Percentiles rank a stretch among this genome's conserved stretches.
These are phyloP conservation scores for Pseudocercospora crystallina DNA, from an alignment of 2,329 filamentous ascomycete genomes.

Conservation along the genomic window DNA sequence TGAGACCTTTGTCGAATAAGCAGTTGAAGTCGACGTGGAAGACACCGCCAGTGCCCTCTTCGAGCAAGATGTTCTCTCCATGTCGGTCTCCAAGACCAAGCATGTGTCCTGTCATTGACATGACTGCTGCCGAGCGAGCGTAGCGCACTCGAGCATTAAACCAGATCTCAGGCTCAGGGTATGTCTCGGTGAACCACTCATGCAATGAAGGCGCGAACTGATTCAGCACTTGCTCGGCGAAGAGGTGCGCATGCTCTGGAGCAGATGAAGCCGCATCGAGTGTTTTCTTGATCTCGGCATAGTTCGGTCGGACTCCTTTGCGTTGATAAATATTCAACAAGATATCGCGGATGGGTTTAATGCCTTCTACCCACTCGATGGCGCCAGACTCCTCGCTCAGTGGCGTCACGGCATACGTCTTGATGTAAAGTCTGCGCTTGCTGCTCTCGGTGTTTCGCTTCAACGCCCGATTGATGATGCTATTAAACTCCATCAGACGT, in stretches of 20 bases:
- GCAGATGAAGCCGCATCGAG: slow-evolving; percentile 66
- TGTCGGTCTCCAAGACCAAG: slow-evolving; percentile 91
- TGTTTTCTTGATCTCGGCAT: slow-evolving; percentile 60
- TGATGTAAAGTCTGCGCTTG: slow-evolving; percentile 87
- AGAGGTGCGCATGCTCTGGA: slow-evolving; percentile 65
- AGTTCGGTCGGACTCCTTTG: slow-evolving; percentile 67
- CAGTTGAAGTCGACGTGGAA: slow-evolving; percentile 99
- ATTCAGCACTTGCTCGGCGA: slow-evolving; percentile 63
- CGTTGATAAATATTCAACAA: slow-evolving; percentile 75
- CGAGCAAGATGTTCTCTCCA: slow-evolving; percentile 93
- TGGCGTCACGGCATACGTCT: slow-evolving; percentile 94
- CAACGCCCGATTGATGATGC: slow-evolving; percentile 92
- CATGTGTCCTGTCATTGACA: slow-evolving; percentile 99
- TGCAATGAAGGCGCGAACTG: slow-evolving; percentile 82
- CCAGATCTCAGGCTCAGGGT: slow-evolving; percentile 90
- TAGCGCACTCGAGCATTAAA: slow-evolving; percentile 85
- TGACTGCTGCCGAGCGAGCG: slow-evolving; percentile 91
- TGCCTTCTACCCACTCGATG: slow-evolving; percentile 97
- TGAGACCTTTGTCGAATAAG: slow-evolving; percentile 95
- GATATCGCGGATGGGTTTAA: slow-evolving; percentile 91
- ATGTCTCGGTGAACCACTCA: slow-evolving; percentile 93
- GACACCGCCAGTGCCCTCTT: slow-evolving; percentile 88
- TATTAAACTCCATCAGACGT: slow-evolving; percentile 98
- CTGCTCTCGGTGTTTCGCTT: slow-evolving; percentile 90
- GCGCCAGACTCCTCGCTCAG: slow-evolving; percentile 96